These are phyloP conservation scores for Magnusiomyces tetraspermus DNA, from an alignment of 1,139 yeast genomes.

Conservation along the genomic window DNA sequence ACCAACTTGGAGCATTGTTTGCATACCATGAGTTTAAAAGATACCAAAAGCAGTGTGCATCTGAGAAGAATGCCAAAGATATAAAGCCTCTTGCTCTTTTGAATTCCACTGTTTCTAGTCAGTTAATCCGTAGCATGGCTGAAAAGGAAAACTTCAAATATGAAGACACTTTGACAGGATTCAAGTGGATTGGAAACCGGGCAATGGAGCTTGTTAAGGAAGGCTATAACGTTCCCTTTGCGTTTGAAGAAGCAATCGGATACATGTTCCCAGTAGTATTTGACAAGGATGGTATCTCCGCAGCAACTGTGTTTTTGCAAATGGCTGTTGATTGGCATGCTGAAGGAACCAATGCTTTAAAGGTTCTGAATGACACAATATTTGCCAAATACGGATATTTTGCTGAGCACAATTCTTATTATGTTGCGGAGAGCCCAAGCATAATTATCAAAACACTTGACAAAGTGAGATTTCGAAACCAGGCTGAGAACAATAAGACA, in stretches of 20 bases:
- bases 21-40: slow-evolving; percentile 52
- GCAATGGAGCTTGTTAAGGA: slow-evolving; percentile 60
- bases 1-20: slow-evolving; percentile 79
- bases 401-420: slow-evolving; percentile 83
- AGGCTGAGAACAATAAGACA: slow-evolving; percentile 2
- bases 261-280: slow-evolving; percentile 81
- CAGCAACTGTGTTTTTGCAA: slow-evolving; percentile 70
- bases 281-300: slow-evolving; percentile 90
- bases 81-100: slow-evolving; percentile 47
- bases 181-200: slow-evolving; percentile 93
- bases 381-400: slow-evolving; percentile 65
- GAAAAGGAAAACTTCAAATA: slow-evolving; percentile 49
- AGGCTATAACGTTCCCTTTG: slow-evolving; percentile 74
- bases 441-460: slow-evolving; percentile 47
- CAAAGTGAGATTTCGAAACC: slow-evolving; percentile 34
- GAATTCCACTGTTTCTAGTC: slow-evolving; percentile 89
- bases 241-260: slow-evolving; percentile 93
- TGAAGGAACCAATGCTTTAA: slow-evolving; percentile 28
- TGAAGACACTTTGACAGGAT: slow-evolving; percentile 84
- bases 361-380: slow-evolving; percentile 45
- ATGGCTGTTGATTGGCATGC: slow-evolving; percentile 47
- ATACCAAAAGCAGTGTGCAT: slow-evolving; percentile 20
- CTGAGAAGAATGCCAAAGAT: slow-evolving; percentile 17
- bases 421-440: slow-evolving; percentile 48
- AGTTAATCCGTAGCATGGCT: slow-evolving; percentile 67